Conservation (phyloP, 2,329 filamentous ascomycete species). For the Diaporthe citri region DNA sequence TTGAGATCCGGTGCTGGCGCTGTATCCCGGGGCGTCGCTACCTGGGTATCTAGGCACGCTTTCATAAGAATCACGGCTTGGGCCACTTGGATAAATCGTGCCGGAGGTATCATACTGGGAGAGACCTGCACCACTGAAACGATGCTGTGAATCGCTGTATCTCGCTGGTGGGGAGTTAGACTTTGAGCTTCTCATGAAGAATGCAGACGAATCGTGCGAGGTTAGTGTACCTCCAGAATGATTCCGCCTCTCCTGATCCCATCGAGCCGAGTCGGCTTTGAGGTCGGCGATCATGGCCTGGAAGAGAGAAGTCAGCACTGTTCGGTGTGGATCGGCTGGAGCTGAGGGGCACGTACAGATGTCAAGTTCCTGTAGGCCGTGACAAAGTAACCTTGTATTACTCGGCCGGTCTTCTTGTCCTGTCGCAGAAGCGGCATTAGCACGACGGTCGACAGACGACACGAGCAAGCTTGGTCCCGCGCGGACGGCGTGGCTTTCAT, state of each 20-base stretch:
- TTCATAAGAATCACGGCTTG: constrained; percentile 49
- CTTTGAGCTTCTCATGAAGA: constrained; percentile 58
- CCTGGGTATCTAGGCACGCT: constrained; percentile 63
- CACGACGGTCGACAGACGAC: background rate
- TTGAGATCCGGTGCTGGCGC: constrained; percentile 44
- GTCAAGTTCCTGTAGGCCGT: constrained; percentile 84
- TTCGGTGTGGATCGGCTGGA: background rate
- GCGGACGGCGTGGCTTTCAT: constrained; percentile 52
- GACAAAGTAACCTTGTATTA: constrained; percentile 80
- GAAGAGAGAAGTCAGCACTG: background rate
- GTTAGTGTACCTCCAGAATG: constrained; percentile 71
- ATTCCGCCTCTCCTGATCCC: constrained; percentile 71
- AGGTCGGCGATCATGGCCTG: constrained; percentile 75
- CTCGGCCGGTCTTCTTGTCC: constrained; percentile 67
- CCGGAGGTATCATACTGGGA: constrained; percentile 40
- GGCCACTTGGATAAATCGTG: constrained; percentile 32
- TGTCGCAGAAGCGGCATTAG: constrained; percentile 28
- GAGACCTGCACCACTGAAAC: constrained; percentile 43
- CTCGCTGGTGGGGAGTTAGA: constrained; percentile 72
- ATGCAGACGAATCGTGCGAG: constrained; percentile 63
- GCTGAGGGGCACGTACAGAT: constrained; percentile 67
- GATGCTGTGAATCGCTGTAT: constrained; percentile 67
- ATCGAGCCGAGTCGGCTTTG: constrained; percentile 72
- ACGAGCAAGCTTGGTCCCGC: constrained; percentile 14
- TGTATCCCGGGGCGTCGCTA: constrained; percentile 63